These are phyloP conservation scores for Ophiorrhiza pumila DNA, from an alignment of 257 asterid species.

Conservation along the genomic window DNA sequence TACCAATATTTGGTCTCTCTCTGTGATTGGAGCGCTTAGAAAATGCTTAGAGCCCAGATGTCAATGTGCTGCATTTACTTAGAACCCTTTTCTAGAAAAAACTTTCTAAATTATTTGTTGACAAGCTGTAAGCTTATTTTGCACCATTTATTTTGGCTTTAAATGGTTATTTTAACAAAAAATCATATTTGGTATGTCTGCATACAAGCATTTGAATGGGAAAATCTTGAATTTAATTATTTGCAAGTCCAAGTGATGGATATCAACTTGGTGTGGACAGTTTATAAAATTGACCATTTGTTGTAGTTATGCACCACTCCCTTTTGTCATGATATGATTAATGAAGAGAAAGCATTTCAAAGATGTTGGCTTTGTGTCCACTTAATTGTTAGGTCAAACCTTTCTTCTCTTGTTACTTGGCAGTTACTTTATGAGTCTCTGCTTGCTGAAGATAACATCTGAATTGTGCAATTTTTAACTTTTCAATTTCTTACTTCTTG, in stretches of 20 bases:
- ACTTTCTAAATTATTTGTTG: neutral
- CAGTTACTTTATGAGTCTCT: neutral
- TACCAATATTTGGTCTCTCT: neutral
- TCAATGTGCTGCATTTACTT: neutral
- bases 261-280: neutral
- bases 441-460: neutral
- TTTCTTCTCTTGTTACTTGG: neutral
- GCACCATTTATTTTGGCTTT: neutral
- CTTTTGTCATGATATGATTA: neutral
- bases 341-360: neutral
- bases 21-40: neutral
- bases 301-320: neutral
- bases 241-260: neutral
- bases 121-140: neutral
- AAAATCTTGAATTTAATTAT: neutral
- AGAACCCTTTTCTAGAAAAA: neutral
- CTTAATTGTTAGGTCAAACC: neutral
- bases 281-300: neutral
- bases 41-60: neutral
- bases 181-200: neutral
- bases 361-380: neutral
- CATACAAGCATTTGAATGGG: neutral
- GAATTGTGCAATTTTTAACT: neutral
- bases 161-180: neutral
- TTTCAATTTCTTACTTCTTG: conserved; percentile 6